Evolutionary conservation across 2,329 filamentous ascomycete species (phyloP).

Genomic region (Clarireedia hainanense): DNA sequence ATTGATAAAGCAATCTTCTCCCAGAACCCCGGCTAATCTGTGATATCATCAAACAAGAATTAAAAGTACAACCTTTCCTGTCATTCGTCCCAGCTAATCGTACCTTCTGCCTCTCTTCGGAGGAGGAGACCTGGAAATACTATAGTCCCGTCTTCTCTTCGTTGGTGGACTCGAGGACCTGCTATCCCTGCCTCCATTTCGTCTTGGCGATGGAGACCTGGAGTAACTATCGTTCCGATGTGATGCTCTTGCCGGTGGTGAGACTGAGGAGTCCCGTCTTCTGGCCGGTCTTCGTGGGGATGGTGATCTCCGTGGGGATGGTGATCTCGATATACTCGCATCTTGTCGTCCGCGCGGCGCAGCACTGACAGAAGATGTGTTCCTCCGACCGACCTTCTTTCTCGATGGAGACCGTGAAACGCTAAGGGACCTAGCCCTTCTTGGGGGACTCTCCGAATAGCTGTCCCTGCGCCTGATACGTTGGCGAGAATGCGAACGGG

Average conservation of each 20-base stretch:
- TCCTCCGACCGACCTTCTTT: conserved; percentile 13
- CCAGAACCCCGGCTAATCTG: not conserved
- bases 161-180: conserved; percentile 20
- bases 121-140: conserved; percentile 24
- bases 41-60: not conserved
- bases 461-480: conserved; percentile 13
- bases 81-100: conserved; percentile 1
- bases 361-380: conserved; percentile 23
- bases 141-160: conserved; percentile 25
- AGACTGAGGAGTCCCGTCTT: conserved; percentile 11
- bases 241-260: conserved; percentile 11
- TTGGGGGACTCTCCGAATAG: conserved; percentile 15
- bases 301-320: not conserved
- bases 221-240: conserved; percentile 17
- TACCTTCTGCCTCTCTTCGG: conserved; percentile 25
- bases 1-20: not conserved
- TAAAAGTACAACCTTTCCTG: not conserved
- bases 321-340: conserved; percentile 17
- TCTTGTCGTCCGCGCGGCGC: conserved; percentile 16
- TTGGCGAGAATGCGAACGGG: conserved; percentile 13
- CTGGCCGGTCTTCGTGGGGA: not conserved
- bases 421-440: conserved; percentile 15
- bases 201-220: conserved; percentile 14
- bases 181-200: conserved; percentile 14
- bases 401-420: conserved; percentile 17